Conservation (phyloP, 257 asterid genomes). For the Knoxia roxburghii region DNA sequence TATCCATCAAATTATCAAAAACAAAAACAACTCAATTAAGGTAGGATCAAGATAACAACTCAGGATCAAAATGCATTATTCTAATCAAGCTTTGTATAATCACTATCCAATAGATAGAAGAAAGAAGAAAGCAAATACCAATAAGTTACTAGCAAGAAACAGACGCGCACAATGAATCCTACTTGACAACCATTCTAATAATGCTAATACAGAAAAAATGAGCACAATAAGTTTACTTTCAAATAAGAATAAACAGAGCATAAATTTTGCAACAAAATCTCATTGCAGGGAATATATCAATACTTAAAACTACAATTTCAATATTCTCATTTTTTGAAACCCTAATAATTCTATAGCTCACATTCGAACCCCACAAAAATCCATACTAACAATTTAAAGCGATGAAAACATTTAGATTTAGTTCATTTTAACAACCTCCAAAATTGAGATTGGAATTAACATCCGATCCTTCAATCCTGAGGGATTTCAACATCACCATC, state of each 20-base stretch:
- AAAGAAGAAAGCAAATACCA: too few species aligned
- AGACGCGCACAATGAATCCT: background rate
- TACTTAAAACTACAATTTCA: slow-evolving; percentile 6
- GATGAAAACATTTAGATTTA: slow-evolving; percentile 3
- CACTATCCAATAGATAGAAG: too few species aligned
- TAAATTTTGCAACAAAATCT: too few species aligned
- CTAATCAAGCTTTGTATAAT: background rate
- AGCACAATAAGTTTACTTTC: too few species aligned
- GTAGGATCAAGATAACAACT: too few species aligned
- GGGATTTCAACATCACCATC: slow-evolving; percentile 64
- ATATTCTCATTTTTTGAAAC: slow-evolving; percentile 9
- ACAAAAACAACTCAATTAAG: too few species aligned
- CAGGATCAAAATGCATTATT: background rate
- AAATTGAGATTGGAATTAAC: background rate
- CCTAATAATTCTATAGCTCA: background rate
- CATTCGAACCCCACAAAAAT: background rate
- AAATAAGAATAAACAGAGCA: too few species aligned
- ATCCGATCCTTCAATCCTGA: slow-evolving; percentile 31
- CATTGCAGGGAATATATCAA: background rate
- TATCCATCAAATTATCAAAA: too few species aligned
- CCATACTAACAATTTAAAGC: slow-evolving; percentile 7
- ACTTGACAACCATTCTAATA: background rate
- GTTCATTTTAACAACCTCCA: slow-evolving; percentile 10
- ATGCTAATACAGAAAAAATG: too few species aligned
- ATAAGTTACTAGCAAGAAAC: background rate